Base-by-base conservation (phyloP, 306 rosid species). In the Casuarina equisetifolia region DNA sequence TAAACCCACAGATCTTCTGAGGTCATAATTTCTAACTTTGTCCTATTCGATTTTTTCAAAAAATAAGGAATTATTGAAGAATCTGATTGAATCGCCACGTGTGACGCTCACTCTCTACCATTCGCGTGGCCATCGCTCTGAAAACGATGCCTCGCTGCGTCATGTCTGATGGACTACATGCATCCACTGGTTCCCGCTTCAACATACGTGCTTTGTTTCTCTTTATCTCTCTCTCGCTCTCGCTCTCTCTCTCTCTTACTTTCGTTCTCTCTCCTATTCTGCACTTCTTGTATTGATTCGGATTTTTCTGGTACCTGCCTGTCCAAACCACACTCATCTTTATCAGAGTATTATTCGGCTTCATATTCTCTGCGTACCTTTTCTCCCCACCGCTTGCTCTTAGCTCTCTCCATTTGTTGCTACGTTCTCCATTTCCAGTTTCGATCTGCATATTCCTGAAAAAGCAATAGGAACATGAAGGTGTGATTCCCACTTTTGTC, bases 251-350 rank as follows among this genome's bases (percentile, higher is more conserved):
- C 57, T 50, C 62, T 76, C 78, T 62, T 40, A 55, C 79, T 81
- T 81, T 79, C 38, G 25, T 38, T 78, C 95, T 87, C 98, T 89
- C 72, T 89, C 97, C 82, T 84, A 85, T 46, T 88, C 93, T 87
- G 93, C 93, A 82, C 67, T 74, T 78, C 89, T 91, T 89, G 94
- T 88, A 91, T 83, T 83, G 85, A 78, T 86, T 86, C 90, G 90
- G 78, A 92, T 83, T 93, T 76, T 86, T 84, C 81, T 78, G 83
- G 78, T 81, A 70, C 76, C 77, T 54, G 77, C 81, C 72, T 72
- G 61, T 63, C 81, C 82, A 62, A 76, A 46, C 40, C 54, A 3
- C 39, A 0, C 36, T 19, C 72, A 73, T 42, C 79, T 69, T 64
- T 74, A 72, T 63, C 79, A 62, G 45, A 76, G 72, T 80, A 80